phyloP scores from a whole-genome alignment of 331 rosid genomes.

The Telfairia occidentalis region DNA sequence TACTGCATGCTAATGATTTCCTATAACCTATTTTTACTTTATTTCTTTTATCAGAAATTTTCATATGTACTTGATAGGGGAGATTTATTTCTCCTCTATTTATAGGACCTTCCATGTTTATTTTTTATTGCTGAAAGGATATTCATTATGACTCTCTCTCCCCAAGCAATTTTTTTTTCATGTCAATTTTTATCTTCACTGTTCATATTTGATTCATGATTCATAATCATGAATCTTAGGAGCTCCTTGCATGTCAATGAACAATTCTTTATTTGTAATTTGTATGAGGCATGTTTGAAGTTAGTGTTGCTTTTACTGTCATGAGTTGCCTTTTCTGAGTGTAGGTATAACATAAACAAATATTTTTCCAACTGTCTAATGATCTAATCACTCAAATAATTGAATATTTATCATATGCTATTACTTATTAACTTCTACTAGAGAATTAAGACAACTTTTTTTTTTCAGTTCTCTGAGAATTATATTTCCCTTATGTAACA shows the following conservation, averaged over 20 bases:
- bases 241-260: not conserved
- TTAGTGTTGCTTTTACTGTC: not conserved
- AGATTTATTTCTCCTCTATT: not conserved
- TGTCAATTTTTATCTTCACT: not conserved
- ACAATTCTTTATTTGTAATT: not conserved
- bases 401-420: not conserved
- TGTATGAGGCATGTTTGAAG: not conserved
- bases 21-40: not conserved
- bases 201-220: not conserved
- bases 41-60: not conserved
- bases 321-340: not conserved
- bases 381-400: not conserved
- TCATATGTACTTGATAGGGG: not conserved
- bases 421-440: not conserved
- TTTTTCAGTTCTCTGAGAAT: not conserved
- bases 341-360: not conserved
- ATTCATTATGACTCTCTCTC: not conserved
- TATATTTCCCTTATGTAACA: conserved; percentile 22
- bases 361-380: not conserved
- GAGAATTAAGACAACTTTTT: not conserved
- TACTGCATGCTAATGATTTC: not conserved
- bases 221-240: not conserved
- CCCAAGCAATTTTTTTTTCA: not conserved
- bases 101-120: not conserved
- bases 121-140: not conserved